phyloP scores from a whole-genome alignment of 306 rosid genomes.

The Malus sieversii region DNA sequence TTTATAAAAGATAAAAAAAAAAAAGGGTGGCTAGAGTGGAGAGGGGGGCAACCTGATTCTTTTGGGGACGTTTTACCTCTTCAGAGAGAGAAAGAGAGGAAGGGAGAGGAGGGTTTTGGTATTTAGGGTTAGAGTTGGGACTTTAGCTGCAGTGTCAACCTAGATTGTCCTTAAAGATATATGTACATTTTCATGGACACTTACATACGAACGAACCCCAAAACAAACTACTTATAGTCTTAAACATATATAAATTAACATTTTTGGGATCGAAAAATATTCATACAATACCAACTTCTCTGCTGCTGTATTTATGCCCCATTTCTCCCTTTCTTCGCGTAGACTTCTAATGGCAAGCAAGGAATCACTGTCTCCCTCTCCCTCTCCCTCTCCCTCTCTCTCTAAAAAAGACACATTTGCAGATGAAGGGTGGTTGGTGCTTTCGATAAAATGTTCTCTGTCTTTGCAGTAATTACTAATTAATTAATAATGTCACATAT shows the following conservation, averaged over 20 bases:
- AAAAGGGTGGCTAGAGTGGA: constrained; percentile 54
- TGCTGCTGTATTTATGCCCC: constrained; percentile 19
- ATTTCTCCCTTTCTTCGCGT: constrained; percentile 31
- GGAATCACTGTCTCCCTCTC: constrained; percentile 20
- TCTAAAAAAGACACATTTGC: background rate
- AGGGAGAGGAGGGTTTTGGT: background rate
- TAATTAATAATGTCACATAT: background rate
- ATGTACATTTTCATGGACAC: constrained; percentile 12
- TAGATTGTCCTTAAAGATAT: constrained; percentile 62
- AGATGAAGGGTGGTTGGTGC: background rate
- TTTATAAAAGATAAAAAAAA: background rate
- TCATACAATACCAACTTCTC: constrained; percentile 7
- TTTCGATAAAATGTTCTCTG: background rate
- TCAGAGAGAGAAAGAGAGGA: constrained; percentile 16
- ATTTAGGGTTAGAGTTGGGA: constrained; percentile 4
- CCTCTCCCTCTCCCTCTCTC: background rate
- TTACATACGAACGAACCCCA: constrained; percentile 47
- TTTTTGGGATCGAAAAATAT: background rate
- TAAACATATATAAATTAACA: background rate
- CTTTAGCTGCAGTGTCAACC: constrained; percentile 63
- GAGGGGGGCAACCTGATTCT: constrained; percentile 56
- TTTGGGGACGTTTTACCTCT: constrained; percentile 61
- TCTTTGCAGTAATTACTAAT: background rate
- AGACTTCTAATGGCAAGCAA: constrained; percentile 38
- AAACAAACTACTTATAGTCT: background rate